Conservation (phyloP, 768 basidiomycete genomes). For the Mycena maculata region DNA sequence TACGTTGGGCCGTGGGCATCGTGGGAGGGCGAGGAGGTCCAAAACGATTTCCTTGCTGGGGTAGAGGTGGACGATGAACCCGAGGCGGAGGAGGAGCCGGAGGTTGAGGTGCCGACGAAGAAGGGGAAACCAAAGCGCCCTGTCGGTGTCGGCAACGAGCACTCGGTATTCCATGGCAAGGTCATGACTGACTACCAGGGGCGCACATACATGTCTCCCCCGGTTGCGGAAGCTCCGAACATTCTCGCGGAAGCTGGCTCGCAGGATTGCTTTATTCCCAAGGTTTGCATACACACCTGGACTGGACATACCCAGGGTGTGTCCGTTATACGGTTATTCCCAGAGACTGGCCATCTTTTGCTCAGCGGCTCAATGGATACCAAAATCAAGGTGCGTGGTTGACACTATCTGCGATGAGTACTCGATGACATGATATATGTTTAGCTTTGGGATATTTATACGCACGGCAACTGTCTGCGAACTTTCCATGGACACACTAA, state of each 20-base stretch:
- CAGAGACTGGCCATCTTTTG: constrained; percentile 90
- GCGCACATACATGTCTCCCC: constrained; percentile 97
- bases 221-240: constrained; percentile 87
- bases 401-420: constrained; percentile 1
- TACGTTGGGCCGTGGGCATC: constrained; percentile 96
- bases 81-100: constrained; percentile 73
- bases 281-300: constrained; percentile 96
- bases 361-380: constrained; percentile 98
- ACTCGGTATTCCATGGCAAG: constrained; percentile 97
- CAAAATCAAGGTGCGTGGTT: constrained; percentile 87
- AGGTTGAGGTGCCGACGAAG: constrained; percentile 68
- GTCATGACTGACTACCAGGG: constrained; percentile 97
- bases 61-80: constrained; percentile 71
- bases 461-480: constrained; percentile 94
- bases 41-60: constrained; percentile 70
- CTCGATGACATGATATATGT: neutral
- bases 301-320: constrained; percentile 98
- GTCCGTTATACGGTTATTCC: constrained; percentile 93
- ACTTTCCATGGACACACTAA: constrained; percentile 98
- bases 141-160: constrained; percentile 80
- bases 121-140: constrained; percentile 85
- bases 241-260: constrained; percentile 83
- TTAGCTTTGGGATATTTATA: constrained; percentile 98
- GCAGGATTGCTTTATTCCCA: constrained; percentile 94
- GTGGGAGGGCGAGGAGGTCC: constrained; percentile 86